These are phyloP conservation scores for Lodderomyces elongisporus DNA, from an alignment of 1,139 yeast genomes.

Conservation along the genomic window DNA sequence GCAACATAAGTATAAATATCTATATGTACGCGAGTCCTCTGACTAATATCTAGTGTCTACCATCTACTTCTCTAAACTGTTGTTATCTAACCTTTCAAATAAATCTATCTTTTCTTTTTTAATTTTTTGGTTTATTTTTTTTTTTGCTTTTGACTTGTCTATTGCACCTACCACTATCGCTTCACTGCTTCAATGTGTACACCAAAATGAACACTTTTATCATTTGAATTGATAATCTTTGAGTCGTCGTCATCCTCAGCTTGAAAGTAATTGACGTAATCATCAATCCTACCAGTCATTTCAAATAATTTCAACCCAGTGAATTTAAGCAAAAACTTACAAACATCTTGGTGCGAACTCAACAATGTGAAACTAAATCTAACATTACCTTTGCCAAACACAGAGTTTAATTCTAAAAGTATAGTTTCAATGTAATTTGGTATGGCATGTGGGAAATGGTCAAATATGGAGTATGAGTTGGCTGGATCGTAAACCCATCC, in stretches of 20 bases:
- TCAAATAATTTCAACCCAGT: slow-evolving; percentile 30
- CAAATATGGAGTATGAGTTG: slow-evolving; percentile 17
- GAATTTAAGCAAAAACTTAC: slow-evolving; percentile 27
- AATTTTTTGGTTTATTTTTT: too few relatives aligned
- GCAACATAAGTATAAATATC: too few relatives aligned
- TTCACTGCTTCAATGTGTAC: slow-evolving; percentile 17
- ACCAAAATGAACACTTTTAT: slow-evolving; percentile 15
- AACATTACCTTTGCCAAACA: slow-evolving; percentile 35
- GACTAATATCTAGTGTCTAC: too few relatives aligned
- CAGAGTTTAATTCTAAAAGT: slow-evolving; percentile 18
- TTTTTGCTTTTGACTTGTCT: background rate
- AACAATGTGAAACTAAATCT: slow-evolving; percentile 28
- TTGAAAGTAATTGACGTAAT: slow-evolving; percentile 21
- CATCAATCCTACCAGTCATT: slow-evolving; percentile 30
- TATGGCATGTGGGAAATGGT: slow-evolving; percentile 19
- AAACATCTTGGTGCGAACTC: slow-evolving; percentile 29
- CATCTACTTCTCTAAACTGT: too few relatives aligned
- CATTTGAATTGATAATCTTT: slow-evolving; percentile 5
- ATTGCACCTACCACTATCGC: too few relatives aligned
- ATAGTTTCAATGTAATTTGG: slow-evolving; percentile 24
- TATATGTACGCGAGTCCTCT: too few relatives aligned
- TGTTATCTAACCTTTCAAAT: too few relatives aligned
- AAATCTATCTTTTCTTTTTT: too few relatives aligned
- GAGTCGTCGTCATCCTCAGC: slow-evolving; percentile 9
- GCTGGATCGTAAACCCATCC: slow-evolving; percentile 13